Evolutionary conservation across 2,329 filamentous ascomycete species (phyloP).

Genomic region (Aspergillus ustus): DNA sequence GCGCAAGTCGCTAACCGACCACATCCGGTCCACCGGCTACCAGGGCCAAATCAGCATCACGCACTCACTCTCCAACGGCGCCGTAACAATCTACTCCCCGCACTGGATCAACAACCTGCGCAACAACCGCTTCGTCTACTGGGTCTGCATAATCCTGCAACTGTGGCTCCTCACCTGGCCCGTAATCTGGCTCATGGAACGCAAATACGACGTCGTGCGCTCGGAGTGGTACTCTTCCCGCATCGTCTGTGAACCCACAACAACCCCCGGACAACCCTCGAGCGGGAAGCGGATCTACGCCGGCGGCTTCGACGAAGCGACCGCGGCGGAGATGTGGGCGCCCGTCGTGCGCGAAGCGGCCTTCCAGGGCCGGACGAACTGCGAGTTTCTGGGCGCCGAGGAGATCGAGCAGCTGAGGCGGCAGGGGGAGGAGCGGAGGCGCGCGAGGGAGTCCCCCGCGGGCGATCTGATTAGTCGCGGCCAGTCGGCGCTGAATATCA

Average conservation of each 20-base stretch:
- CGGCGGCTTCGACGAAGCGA: slow-evolving; percentile 31
- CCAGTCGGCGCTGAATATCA: slow-evolving; percentile 12
- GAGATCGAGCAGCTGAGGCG: slow-evolving; percentile 23
- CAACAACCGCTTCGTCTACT: slow-evolving; percentile 41
- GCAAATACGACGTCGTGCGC: slow-evolving; percentile 39
- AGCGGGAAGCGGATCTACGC: slow-evolving; percentile 29
- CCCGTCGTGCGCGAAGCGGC: slow-evolving; percentile 42
- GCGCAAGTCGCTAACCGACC: slow-evolving; percentile 35
- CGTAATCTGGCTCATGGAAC: slow-evolving; percentile 42
- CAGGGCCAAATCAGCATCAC: slow-evolving; percentile 36
- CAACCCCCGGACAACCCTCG: neutral
- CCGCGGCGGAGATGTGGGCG: slow-evolving; percentile 37
- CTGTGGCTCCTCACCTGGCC: slow-evolving; percentile 48
- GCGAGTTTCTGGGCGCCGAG: slow-evolving; percentile 19
- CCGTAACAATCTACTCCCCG: slow-evolving; percentile 44
- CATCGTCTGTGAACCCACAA: slow-evolving; percentile 6
- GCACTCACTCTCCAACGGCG: slow-evolving; percentile 29
- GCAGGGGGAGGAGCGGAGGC: slow-evolving; percentile 15
- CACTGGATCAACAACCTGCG: slow-evolving; percentile 45
- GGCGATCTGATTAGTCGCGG: slow-evolving; percentile 8
- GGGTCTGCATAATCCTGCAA: slow-evolving; percentile 40
- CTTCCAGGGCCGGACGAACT: slow-evolving; percentile 32
- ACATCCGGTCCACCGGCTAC: slow-evolving; percentile 46
- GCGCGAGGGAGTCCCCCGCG: neutral
- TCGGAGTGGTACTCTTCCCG: slow-evolving; percentile 38